These are phyloP conservation scores for Aspergillus panamensis DNA, from an alignment of 495 filamentous ascomycete genomes.

Conservation along the genomic window DNA sequence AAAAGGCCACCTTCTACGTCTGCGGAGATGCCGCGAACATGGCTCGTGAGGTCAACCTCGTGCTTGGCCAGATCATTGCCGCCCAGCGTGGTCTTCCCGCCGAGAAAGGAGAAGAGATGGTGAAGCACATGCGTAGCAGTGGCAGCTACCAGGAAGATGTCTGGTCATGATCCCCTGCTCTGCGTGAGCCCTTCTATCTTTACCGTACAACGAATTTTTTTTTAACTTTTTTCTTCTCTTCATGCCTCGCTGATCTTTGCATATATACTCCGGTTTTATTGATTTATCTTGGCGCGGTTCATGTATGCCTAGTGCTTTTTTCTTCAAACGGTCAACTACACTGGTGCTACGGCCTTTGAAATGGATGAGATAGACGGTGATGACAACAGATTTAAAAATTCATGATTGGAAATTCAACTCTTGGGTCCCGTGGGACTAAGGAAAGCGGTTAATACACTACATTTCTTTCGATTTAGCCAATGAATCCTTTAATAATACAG, in stretches of 20 bases:
- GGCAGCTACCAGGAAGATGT: conserved; percentile 98
- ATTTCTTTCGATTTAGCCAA: no score
- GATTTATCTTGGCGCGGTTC: conserved; percentile 26
- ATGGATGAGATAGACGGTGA: conserved; percentile 19
- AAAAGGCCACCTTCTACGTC: conserved; percentile 95
- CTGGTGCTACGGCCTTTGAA: conserved; percentile 1
- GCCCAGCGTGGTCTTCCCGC: conserved; percentile 75
- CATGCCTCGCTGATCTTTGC: conserved; percentile 34
- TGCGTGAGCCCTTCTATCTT: conserved; percentile 21
- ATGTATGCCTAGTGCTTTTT: conserved; percentile 31
- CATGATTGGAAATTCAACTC: conserved; percentile 6
- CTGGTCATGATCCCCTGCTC: conserved; percentile 63
- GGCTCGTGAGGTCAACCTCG: conserved; percentile 90
- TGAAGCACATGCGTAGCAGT: conserved; percentile 88
- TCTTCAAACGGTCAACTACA: conserved; percentile 10
- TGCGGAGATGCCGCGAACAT: conserved; percentile 98
- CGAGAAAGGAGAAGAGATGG: conserved; percentile 86
- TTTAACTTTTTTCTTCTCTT: conserved; percentile 17
- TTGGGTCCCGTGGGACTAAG: not conserved
- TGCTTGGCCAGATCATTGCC: conserved; percentile 79
- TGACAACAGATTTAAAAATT: conserved; percentile 4
- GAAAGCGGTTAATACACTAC: no score
- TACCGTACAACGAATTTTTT: conserved; percentile 21
- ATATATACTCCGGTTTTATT: conserved; percentile 35
- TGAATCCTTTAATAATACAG: no score